Evolutionary conservation across 768 basidiomycete species (phyloP), one percentile per base, ranked within the genome.

Genomic region (Leccinum disarticulatum): DNA sequence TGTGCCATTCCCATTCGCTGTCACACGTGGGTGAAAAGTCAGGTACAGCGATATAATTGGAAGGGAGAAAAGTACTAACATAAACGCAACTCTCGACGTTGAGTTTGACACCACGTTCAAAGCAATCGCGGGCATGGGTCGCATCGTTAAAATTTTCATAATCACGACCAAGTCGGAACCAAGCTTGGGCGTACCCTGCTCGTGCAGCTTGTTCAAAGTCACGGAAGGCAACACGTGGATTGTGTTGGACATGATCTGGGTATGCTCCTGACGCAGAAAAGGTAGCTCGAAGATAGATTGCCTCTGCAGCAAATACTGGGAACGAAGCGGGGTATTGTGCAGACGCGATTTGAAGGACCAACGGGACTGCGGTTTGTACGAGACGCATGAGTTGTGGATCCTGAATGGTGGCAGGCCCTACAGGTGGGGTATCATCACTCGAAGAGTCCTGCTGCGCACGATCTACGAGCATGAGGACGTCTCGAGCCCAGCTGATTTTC

Each of bases 1-100:
- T 94, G 81, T 0, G 94, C 95, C 88, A 96, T 95, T 1, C 93
- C 95, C 78, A 98, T 82, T 0, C 95, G 87, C 91, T 95, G 62
- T 50, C 15, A 43, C 35, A 65, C 17, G 30, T 15, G 11, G 15
- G 53, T 63, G 64, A 17, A 55, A 60, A 19, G 14, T 51, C 61
- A 54, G n/a, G 55, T 10, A 43, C 1, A 13, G 25, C 8, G 50
- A 51, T 30, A 4, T 10, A 36, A 22, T 46, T 43, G 3, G 30
- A 31, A 3, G 14, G 2, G 2, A 49, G 41, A 1, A 66, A 31
- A 13, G 1, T 1, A 73, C 88, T 65, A 67, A 90, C 92, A 70
- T 96, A 95, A 58, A 87, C 78, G 72, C 90, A 94, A 52, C 87
- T 86, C 63, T 88, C 90, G 48, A 93, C 91, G 35, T 83, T 84